A percentile compares a stretch with the other conserved stretches of the same genome.
These are phyloP conservation scores for Monilinia fructicola DNA, from an alignment of 2,329 filamentous ascomycete genomes.

Conservation along the genomic window DNA sequence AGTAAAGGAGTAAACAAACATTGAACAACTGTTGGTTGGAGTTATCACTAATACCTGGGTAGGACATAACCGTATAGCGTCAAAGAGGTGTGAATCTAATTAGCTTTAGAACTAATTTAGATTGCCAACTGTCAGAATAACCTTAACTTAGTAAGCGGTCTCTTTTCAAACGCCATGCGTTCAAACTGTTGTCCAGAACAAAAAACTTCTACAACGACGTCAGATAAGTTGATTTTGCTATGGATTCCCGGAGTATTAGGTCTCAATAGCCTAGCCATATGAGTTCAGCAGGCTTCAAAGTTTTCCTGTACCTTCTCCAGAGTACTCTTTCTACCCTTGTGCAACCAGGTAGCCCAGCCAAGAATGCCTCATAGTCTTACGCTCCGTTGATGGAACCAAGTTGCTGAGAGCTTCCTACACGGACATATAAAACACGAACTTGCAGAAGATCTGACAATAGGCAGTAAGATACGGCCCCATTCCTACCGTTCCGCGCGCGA, in stretches of 20 bases:
- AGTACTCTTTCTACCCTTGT: slow-evolving; percentile 4
- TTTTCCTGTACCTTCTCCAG: not conserved
- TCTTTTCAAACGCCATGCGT: not conserved
- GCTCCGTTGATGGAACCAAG: slow-evolving; percentile 4
- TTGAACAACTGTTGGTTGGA: not conserved
- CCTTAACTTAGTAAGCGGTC: slow-evolving; percentile 3
- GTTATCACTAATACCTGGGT: too few species aligned
- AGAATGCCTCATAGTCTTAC: slow-evolving; percentile 3
- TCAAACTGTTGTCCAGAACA: not conserved
- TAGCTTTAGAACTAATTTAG: not conserved
- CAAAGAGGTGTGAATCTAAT: not conserved
- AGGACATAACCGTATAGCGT: not conserved
- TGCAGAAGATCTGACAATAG: slow-evolving; percentile 13
- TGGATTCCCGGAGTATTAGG: not conserved
- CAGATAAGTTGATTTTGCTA: not conserved
- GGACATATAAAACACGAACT: slow-evolving; percentile 9
- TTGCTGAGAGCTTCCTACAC: slow-evolving; percentile 3
- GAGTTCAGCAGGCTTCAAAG: not conserved
- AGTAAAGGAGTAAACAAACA: not conserved
- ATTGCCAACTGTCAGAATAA: not conserved
- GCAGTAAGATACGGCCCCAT: slow-evolving; percentile 6
- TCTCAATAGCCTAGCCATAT: not conserved
- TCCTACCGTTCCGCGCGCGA: slow-evolving; percentile 6
- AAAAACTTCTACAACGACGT: not conserved
- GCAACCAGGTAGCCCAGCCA: slow-evolving; percentile 4